phyloP scores from a whole-genome alignment of 2,329 filamentous ascomycete species.

The Colletotrichum sp. region DNA sequence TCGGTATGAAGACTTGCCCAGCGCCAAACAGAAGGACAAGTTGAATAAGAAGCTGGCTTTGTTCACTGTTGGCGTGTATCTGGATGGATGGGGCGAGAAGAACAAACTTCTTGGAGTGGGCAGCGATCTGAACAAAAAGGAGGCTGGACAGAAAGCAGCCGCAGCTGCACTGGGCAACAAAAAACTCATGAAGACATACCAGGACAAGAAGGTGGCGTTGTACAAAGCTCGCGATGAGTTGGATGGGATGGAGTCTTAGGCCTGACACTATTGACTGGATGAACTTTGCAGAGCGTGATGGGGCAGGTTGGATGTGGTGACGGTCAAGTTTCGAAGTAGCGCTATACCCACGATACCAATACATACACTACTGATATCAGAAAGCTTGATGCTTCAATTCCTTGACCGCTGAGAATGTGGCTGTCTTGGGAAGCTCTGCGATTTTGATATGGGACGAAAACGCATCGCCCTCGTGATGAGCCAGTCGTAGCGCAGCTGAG shows the following conservation, averaged over 20 bases:
- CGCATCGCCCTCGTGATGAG: not conserved
- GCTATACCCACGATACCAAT: not conserved
- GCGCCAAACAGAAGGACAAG: slow-evolving; percentile 51
- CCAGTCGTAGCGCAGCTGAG: not conserved
- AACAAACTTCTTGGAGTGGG: slow-evolving; percentile 68
- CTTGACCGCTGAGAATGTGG: not conserved
- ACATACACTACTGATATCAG: not conserved
- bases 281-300: not conserved
- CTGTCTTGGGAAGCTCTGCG: not conserved
- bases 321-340: not conserved
- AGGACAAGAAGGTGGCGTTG: slow-evolving; percentile 52
- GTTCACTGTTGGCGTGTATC: slow-evolving; percentile 68
- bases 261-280: not conserved
- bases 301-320: not conserved
- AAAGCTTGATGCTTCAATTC: not conserved
- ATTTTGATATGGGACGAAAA: not conserved
- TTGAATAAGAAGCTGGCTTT: slow-evolving; percentile 60
- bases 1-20: slow-evolving; percentile 63
- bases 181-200: slow-evolving; percentile 61
- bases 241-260: not conserved
- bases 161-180: slow-evolving; percentile 68
- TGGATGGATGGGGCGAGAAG: slow-evolving; percentile 73
- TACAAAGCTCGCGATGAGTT: slow-evolving; percentile 24
- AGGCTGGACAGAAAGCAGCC: slow-evolving; percentile 73
- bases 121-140: slow-evolving; percentile 69